A percentile compares a stretch with the other conserved stretches of the same genome.
phyloP scores from a whole-genome alignment of 768 basidiomycete genomes.

The Auricularia cornea region DNA sequence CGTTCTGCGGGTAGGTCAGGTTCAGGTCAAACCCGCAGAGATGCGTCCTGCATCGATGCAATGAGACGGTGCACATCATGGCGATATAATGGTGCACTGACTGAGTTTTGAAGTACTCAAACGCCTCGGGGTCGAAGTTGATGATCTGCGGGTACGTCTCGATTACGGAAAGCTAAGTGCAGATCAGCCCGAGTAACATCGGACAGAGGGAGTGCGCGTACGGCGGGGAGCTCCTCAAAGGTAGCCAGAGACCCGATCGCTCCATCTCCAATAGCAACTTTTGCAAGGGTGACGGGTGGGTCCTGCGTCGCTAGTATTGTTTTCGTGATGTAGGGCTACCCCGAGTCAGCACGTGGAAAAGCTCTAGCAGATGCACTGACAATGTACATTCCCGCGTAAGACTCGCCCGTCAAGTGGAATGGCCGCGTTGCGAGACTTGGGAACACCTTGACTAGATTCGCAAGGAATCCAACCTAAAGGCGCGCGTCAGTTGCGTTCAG shows the following conservation, averaged over 20 bases:
- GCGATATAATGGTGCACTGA: slow-evolving; percentile 25
- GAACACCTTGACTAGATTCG: slow-evolving; percentile 66
- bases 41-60: slow-evolving; percentile 32
- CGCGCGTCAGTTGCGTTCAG: slow-evolving; percentile 5
- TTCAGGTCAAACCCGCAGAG: slow-evolving; percentile 61
- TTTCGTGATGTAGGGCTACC: slow-evolving; percentile 67
- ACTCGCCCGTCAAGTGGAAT: slow-evolving; percentile 62
- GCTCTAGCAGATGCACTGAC: slow-evolving; percentile 25
- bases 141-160: slow-evolving; percentile 73
- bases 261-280: slow-evolving; percentile 66
- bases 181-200: no score
- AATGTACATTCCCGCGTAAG: slow-evolving; percentile 68
- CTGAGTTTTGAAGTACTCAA: slow-evolving; percentile 55
- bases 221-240: slow-evolving; percentile 48
- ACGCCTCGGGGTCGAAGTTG: slow-evolving; percentile 58
- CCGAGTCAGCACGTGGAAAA: background rate
- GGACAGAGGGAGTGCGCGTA: slow-evolving; percentile 21
- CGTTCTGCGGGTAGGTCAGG: slow-evolving; percentile 59
- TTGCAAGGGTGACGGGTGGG: slow-evolving; percentile 60
- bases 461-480: slow-evolving; percentile 58
- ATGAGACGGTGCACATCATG: background rate
- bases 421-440: slow-evolving; percentile 60
- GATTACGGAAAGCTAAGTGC: slow-evolving; percentile 50
- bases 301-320: slow-evolving; percentile 53
- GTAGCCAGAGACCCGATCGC: slow-evolving; percentile 43